Evolutionary conservation across 2,329 filamentous ascomycete species (phyloP).

Genomic region (Aspergillus sp.): DNA sequence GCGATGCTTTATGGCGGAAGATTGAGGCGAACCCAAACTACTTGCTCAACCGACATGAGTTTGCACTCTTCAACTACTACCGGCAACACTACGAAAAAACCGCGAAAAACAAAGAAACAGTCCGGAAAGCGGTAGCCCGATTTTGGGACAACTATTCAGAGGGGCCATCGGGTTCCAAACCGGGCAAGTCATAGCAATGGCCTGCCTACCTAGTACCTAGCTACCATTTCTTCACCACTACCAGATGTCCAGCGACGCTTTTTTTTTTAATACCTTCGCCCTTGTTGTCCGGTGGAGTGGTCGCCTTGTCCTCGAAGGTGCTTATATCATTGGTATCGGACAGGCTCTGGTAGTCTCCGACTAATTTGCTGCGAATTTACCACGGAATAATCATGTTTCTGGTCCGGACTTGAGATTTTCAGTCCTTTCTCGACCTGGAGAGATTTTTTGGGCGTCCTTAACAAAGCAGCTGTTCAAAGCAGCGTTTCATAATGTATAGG

Average conservation of each 20-base stretch:
- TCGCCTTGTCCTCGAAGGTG: conserved; percentile 52
- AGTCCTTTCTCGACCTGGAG: background rate
- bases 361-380: background rate
- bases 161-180: conserved; percentile 23
- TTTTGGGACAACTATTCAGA: conserved; percentile 53
- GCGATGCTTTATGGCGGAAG: conserved; percentile 66
- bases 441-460: background rate
- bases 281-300: conserved; percentile 27
- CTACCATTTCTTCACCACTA: background rate
- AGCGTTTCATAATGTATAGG: background rate
- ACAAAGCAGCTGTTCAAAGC: background rate
- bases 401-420: background rate
- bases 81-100: conserved; percentile 63
- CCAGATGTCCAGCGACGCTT: background rate
- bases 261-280: conserved; percentile 35
- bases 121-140: conserved; percentile 54
- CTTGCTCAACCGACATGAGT: conserved; percentile 73
- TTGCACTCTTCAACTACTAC: conserved; percentile 84
- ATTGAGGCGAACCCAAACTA: conserved; percentile 68
- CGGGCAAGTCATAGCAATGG: conserved; percentile 21
- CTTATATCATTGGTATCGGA: conserved; percentile 1
- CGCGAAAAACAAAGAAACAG: conserved; percentile 32
- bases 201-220: background rate
- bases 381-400: background rate
- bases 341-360: conserved; percentile 7